Evolutionary conservation across 805 yeast genomes (phyloP), one percentile per base, ranked within the genome.

Genomic region (Myxozyma geophila): DNA sequence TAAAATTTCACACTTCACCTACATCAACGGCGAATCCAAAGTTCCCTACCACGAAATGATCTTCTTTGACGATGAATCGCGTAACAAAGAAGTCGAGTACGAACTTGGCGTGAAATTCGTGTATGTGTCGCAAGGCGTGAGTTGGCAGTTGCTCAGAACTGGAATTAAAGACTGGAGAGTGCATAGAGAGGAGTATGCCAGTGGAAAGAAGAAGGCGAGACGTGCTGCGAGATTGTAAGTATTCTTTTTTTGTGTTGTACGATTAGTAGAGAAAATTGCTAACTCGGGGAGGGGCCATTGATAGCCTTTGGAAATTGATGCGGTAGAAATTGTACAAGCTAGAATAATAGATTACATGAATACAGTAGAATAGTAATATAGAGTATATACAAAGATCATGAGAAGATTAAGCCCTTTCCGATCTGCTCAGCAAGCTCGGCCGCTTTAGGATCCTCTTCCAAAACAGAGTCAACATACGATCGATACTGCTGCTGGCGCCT

Each of bases 401-500:
- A 23, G 7, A n/a, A 37, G 35, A 37, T 51, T 37, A 51, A 6
- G 43, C 36, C 36, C 36, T 17, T 12, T n/a, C 46, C 54, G 10
- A 51, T 51, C 35, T 54, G 33, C 33, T 43, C 58, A n/a, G 54
- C 49, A 28, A 57, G 28, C 13, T 48, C 52, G 23, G 28, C 19
- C 1, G 60, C 47, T 13, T 39, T 33, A 4, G 17, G 43, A 28
- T 54, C 56, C 3, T 58, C 60, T 4, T 44, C 64, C 36, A 66
- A 37, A 7, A 54, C 64, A n/a, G 69, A 59, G 69, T 86, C 89
- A 52, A 93, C 91, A 79, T 84, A 74, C 28, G 78, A 75, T 74
- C 98, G 83, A 77, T 90, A 93, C 71, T 81, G 84, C 71, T 83
- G 87, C 77, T 95, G 98, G 36, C 88, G 83, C 70, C 80, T 84